Conservation (phyloP, 148 eudicot genomes). For the Rhododendron williamsianum region DNA sequence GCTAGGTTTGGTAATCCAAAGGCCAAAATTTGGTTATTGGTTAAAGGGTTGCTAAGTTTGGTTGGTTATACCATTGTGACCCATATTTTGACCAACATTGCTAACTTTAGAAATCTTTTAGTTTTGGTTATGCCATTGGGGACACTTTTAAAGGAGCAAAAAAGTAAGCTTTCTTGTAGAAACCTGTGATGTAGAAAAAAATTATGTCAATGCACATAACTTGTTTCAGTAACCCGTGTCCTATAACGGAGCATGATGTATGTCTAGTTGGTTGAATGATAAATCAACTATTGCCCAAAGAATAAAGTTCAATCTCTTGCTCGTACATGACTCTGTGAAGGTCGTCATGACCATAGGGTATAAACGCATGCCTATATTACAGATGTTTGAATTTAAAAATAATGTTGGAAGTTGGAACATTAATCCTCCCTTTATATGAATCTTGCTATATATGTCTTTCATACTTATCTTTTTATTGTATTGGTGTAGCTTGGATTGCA, state of each 20-base stretch:
- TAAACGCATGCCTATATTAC: neutral
- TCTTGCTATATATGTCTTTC: neutral
- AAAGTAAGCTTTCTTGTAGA: neutral
- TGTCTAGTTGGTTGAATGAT: neutral
- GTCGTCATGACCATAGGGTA: neutral
- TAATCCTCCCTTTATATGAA: neutral
- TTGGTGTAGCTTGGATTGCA: conserved; percentile 73
- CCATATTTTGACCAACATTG: no score
- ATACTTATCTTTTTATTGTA: neutral
- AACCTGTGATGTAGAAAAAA: neutral
- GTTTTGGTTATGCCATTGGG: no score
- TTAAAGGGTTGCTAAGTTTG: no score
- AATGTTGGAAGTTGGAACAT: neutral
- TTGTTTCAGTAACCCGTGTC: conserved; percentile 2
- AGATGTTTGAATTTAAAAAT: neutral
- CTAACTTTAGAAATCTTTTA: no score
- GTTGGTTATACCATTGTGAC: no score
- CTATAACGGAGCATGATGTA: neutral
- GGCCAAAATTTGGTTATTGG: no score
- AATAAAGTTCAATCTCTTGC: neutral
- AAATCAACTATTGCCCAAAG: neutral
- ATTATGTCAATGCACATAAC: neutral
- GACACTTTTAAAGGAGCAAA: neutral
- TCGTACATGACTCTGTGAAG: neutral
- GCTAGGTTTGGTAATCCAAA: no score